Conservation (phyloP, 371 early-diverging fungal species). For the Apophysomyces variabilis region DNA sequence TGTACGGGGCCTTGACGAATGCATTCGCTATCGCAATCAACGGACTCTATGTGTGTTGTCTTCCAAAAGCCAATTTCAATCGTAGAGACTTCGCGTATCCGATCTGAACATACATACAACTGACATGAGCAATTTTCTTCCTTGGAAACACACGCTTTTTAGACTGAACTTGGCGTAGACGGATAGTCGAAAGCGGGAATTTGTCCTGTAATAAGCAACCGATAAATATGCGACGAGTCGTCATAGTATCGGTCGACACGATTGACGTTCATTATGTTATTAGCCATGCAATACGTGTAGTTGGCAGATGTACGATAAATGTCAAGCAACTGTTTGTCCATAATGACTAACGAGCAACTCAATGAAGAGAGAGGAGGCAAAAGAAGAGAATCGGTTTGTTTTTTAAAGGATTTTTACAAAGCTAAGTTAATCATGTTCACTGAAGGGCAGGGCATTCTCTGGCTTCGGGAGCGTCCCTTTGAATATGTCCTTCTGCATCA, state of each 20-base stretch:
- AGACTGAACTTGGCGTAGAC: constrained; percentile 3
- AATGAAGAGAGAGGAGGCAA: not conserved
- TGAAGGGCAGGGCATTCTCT: constrained; percentile 30
- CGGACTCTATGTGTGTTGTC: not conserved
- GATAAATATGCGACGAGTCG: not conserved
- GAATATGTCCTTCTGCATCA: constrained; percentile 32
- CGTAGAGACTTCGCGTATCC: not conserved
- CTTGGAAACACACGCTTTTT: not conserved
- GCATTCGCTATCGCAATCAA: not conserved
- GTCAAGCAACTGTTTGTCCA: not conserved
- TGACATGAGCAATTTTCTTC: not conserved
- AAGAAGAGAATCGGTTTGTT: not conserved
- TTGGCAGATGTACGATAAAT: not conserved
- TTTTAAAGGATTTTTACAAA: not conserved
- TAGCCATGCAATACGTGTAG: not conserved
- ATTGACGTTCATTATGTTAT: not conserved
- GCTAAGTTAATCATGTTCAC: not conserved
- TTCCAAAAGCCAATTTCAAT: constrained; percentile 3
- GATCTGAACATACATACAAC: not conserved
- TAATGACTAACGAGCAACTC: not conserved
- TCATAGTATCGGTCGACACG: not conserved
- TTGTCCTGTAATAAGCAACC: not conserved
- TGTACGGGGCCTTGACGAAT: not conserved
- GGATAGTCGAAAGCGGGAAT: not conserved
- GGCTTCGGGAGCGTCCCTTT: constrained; percentile 26